phyloP scores from a whole-genome alignment of 768 basidiomycete species.

The Tephrocybe sp. region DNA sequence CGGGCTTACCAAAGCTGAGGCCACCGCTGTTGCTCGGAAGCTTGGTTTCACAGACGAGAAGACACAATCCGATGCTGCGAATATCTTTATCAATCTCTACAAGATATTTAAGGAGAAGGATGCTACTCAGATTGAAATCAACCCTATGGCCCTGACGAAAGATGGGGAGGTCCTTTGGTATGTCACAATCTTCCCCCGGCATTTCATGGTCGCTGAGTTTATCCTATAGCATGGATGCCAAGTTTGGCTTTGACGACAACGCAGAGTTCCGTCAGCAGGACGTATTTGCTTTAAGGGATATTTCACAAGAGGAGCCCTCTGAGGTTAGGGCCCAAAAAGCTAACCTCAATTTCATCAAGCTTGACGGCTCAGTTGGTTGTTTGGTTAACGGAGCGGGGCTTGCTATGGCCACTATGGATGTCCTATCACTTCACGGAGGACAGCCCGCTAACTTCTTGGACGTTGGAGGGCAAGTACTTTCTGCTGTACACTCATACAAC shows the following conservation, averaged over 20 bases:
- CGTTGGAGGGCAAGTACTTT: slow-evolving; percentile 77
- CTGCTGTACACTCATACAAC: neutral
- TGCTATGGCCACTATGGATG: slow-evolving; percentile 99
- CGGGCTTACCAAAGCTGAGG: slow-evolving; percentile 74
- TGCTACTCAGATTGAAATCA: slow-evolving; percentile 99
- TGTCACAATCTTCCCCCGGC: neutral
- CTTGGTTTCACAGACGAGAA: slow-evolving; percentile 80
- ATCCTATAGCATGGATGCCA: slow-evolving; percentile 92
- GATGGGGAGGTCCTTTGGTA: slow-evolving; percentile 95
- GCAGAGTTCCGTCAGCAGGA: slow-evolving; percentile 97
- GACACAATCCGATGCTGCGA: slow-evolving; percentile 83
- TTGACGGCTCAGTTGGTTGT: slow-evolving; percentile 96
- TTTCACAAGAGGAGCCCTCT: slow-evolving; percentile 93
- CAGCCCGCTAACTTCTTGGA: slow-evolving; percentile 99
- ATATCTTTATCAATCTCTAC: slow-evolving; percentile 93
- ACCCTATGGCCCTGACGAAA: slow-evolving; percentile 90
- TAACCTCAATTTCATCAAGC: slow-evolving; percentile 97
- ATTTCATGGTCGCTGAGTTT: slow-evolving; percentile 8
- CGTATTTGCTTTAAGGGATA: slow-evolving; percentile 85
- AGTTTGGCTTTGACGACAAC: slow-evolving; percentile 99
- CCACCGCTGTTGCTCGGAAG: slow-evolving; percentile 79
- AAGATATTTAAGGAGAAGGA: slow-evolving; percentile 98
- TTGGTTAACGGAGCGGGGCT: slow-evolving; percentile 98
- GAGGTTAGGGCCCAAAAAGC: slow-evolving; percentile 98
- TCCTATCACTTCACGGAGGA: slow-evolving; percentile 93